Percentiles rank a stretch among this genome's conserved stretches.
Conservation (phyloP, 2,329 filamentous ascomycete species). For the Botrytis elliptica region DNA sequence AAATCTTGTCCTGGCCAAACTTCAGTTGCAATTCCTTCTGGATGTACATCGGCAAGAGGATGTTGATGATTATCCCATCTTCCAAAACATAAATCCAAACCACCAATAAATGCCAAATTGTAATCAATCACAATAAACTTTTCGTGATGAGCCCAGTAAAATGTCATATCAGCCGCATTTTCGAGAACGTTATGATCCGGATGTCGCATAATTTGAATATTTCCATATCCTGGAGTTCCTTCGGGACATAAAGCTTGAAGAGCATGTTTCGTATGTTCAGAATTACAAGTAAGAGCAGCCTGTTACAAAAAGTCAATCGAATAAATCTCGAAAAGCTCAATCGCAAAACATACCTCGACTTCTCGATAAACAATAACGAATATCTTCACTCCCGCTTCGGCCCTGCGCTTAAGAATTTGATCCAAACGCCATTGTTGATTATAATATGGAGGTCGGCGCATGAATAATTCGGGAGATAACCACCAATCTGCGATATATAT, state of each 20-base stretch:
- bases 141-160: constrained; percentile 98
- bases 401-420: constrained; percentile 79
- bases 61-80: constrained; percentile 90
- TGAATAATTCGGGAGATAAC: constrained; percentile 84
- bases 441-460: constrained; percentile 77
- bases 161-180: constrained; percentile 92
- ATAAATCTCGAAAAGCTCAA: not conserved
- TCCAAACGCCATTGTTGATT: constrained; percentile 88
- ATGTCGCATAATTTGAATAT: constrained; percentile 86
- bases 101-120: constrained; percentile 85
- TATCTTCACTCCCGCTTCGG: constrained; percentile 92
- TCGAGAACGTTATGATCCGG: constrained; percentile 95
- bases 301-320: constrained; percentile 47
- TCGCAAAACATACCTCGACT: constrained; percentile 36
- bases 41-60: constrained; percentile 81
- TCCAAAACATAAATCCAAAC: constrained; percentile 92
- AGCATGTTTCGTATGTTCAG: constrained; percentile 85
- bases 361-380: constrained; percentile 93
- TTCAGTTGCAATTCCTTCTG: constrained; percentile 75
- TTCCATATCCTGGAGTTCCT: constrained; percentile 77
- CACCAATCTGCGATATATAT: constrained; percentile 99
- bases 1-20: constrained; percentile 96
- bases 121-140: constrained; percentile 97
- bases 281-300: constrained; percentile 86
- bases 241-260: constrained; percentile 77